Percentiles rank a stretch among this genome's conserved stretches.
Conservation (phyloP, 768 basidiomycete genomes). For the Sporobolomyces roseus region DNA sequence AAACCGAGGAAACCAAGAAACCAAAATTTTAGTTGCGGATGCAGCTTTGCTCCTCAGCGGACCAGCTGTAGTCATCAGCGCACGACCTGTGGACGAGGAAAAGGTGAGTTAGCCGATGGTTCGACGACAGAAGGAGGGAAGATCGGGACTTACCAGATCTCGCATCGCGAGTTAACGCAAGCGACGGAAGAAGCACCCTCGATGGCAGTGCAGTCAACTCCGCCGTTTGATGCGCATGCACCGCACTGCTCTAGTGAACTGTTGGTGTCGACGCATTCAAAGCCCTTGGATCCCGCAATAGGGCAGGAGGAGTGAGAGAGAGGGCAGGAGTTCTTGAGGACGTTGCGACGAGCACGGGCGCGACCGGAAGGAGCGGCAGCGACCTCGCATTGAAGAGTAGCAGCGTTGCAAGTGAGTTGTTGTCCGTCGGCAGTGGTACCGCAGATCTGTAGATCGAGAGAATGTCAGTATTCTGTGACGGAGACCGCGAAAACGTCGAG, state of each 20-base stretch:
- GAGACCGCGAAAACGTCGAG: background rate
- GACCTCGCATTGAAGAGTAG: background rate
- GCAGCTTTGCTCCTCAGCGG: slow-evolving; percentile 9
- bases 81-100: slow-evolving; percentile 14
- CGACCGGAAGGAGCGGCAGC: slow-evolving; percentile 7
- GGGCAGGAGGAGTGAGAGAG: slow-evolving; percentile 22
- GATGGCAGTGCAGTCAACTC: slow-evolving; percentile 33
- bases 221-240: slow-evolving; percentile 25
- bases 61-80: slow-evolving; percentile 12
- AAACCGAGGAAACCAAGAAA: background rate
- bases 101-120: background rate
- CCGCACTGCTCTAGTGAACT: slow-evolving; percentile 34
- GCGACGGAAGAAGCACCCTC: background rate
- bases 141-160: slow-evolving; percentile 11
- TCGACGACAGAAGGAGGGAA: background rate
- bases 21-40: background rate
- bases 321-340: slow-evolving; percentile 20
- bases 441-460: background rate
- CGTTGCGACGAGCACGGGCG: slow-evolving; percentile 17
- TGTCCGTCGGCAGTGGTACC: background rate
- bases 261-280: slow-evolving; percentile 39
- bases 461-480: background rate
- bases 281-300: slow-evolving; percentile 10
- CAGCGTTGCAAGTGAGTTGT: background rate
- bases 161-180: slow-evolving; percentile 16